These are phyloP conservation scores for Clarireedia paspali DNA, from an alignment of 2,329 filamentous ascomycete genomes.

Conservation along the genomic window DNA sequence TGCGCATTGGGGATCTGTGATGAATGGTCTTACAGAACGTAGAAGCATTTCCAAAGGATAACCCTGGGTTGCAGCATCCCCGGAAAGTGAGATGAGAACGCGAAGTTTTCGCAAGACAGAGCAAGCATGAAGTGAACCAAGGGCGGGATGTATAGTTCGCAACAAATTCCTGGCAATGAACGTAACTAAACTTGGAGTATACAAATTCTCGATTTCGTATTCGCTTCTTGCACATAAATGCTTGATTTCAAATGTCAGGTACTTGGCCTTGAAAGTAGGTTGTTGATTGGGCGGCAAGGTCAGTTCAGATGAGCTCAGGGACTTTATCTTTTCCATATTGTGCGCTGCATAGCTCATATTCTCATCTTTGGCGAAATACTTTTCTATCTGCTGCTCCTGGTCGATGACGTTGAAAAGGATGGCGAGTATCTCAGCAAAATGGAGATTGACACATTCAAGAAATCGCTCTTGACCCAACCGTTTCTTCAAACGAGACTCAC, in stretches of 20 bases:
- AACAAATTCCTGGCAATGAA: slow-evolving; percentile 71
- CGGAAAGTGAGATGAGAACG: slow-evolving; percentile 72
- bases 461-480: slow-evolving; percentile 62
- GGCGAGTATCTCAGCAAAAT: slow-evolving; percentile 71
- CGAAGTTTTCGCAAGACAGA: slow-evolving; percentile 80
- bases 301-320: slow-evolving; percentile 56
- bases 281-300: slow-evolving; percentile 72
- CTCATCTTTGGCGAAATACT: slow-evolving; percentile 52
- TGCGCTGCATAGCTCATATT: slow-evolving; percentile 53
- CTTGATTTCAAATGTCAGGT: slow-evolving; percentile 66
- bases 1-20: slow-evolving; percentile 78
- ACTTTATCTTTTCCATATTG: slow-evolving; percentile 61
- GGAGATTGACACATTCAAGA: slow-evolving; percentile 51
- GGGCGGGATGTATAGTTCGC: slow-evolving; percentile 70
- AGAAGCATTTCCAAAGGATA: slow-evolving; percentile 90
- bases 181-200: slow-evolving; percentile 67
- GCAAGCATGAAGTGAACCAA: slow-evolving; percentile 82
- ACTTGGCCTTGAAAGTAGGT: slow-evolving; percentile 74
- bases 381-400: slow-evolving; percentile 56
- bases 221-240: slow-evolving; percentile 69
- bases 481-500: slow-evolving; percentile 60
- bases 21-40: slow-evolving; percentile 67
- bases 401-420: slow-evolving; percentile 70
- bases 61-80: slow-evolving; percentile 60
- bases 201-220: slow-evolving; percentile 57